Percentiles rank a stretch among this genome's conserved stretches.
Conservation (phyloP, 768 basidiomycete genomes). For the Suillus sp. region DNA sequence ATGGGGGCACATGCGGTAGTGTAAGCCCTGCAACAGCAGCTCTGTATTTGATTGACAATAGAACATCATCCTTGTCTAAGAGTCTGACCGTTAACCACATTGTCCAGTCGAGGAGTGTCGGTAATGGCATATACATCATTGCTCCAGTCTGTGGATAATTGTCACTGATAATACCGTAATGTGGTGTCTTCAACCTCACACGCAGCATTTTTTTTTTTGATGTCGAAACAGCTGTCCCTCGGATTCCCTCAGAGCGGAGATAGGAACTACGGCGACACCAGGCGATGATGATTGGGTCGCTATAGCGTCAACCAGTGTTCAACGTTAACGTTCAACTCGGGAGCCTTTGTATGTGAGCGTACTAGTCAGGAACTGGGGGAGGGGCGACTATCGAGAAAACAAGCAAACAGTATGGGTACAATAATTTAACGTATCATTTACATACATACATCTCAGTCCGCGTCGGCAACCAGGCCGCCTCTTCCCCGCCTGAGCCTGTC, state of each 20-base stretch:
- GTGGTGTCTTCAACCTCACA: not conserved
- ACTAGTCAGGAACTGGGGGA: not conserved
- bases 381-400: not conserved
- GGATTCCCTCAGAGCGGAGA: not conserved
- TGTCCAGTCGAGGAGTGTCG: not conserved
- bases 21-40: not conserved
- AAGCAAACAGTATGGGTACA: not conserved
- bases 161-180: not conserved
- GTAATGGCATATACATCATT: not conserved
- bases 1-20: too few species aligned
- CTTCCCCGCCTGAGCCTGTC: slow-evolving; percentile 76
- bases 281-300: not conserved
- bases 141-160: not conserved
- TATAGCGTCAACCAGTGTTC: not conserved
- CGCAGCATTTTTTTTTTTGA: not conserved
- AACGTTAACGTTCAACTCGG: too few species aligned
- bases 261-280: not conserved
- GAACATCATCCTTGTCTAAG: not conserved
- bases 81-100: not conserved
- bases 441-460: slow-evolving; percentile 23
- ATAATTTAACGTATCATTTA: not conserved
- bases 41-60: not conserved
- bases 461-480: slow-evolving; percentile 68
- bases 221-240: not conserved
- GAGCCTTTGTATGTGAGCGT: not conserved